Base-by-base conservation (phyloP, 2,329 filamentous ascomycete genomes). In the Apiospora sp. region DNA sequence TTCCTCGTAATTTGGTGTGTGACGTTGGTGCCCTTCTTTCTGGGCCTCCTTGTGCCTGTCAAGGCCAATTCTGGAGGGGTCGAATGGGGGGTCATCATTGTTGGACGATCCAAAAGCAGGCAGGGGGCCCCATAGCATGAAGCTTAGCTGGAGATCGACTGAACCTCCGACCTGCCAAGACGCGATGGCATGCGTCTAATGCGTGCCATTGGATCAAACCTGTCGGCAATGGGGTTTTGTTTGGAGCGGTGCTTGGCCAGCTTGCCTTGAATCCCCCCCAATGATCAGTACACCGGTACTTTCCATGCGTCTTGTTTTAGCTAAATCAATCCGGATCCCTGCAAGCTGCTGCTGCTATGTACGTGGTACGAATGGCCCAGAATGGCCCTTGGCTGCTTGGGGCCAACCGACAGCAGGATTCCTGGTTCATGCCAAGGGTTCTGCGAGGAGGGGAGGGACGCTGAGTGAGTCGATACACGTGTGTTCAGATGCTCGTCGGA, bases 111-210 rank as follows among this genome's bases (percentile, higher is more conserved):
- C 30, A 61, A 49, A 61, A 37, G 54, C 12, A 61, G 54, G 34
- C 58, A 64, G 30, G 58, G 48, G 48, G 43, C 44, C 37, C 67
- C 43, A 49, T 44, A 69, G 67, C 67, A 69, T 69, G 67, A 69
- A 69, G 67, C 67, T 69, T 69, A 69, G 67, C 67, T 69, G 22
- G 48, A 49, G 67, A 49, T 69, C 67, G 67, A 49, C 48, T 49
- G 27, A 48, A 49, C 48, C 48, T 69, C 67, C 44, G 30, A 69
- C 34, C 67, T 37, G 67, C 67, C 67, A 69, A 69, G 67, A 69
- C 44, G 30, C 44, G 48, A 69, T 49, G 67, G 67, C 67, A 34
- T 34, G 34, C 67, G 67, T n/a, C 44, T 49, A 69, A 48, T 69
- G 67, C 58, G n/a, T 41, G 37, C 58, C 10, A 64, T 64, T 64